Base-by-base conservation (phyloP, 1,284 basidiomycete genomes). In the Taiwanofungus camphoratus region DNA sequence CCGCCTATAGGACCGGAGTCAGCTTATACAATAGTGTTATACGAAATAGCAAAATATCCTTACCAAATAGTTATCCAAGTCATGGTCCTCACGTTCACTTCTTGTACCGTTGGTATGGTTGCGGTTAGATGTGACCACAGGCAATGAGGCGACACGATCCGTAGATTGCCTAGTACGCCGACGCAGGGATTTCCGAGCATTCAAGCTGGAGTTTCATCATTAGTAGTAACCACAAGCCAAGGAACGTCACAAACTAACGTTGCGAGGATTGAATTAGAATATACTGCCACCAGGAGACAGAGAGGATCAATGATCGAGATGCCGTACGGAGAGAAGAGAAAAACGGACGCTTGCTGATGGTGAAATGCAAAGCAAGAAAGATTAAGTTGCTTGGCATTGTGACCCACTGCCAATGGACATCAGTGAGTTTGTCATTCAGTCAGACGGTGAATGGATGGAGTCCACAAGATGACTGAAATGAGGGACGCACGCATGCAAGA, bases 351-450 rank as follows among this genome's bases (percentile, higher is more conserved):
- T 74, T 74, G 48, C 66, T 64, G 40, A 74, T 71, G 16, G 68
- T 59, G 45, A 74, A 74, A 49, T 74, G 71, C 23, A 74, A 53
- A 6, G 67, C 72, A 51, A 74, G 60, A 46, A 73, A 74, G 8
- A 74, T 52, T 4, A 74, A 57, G 44, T 71, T 74, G 31, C 61
- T 44, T 2, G 66, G 63, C 70, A 74, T 74, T 2, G 59, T 44
- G n/a, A 74, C 51, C 72, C 71, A 73, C 72, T 73, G 48, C 1
- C 22, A 18, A 29, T 3, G 5, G 15, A 5, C 11, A n/a, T n/a
- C n/a, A n/a, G n/a, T n/a, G n/a, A n/a, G n/a, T n/a, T n/a, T n/a
- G n/a, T n/a, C n/a, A 27, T 7, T 27, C 26, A 13, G 13, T 27
- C 13, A 13, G 26, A 27, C 8, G 13, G 8, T 27, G 26, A 27